These are phyloP conservation scores for Skeletonema menzelii DNA, from an alignment of 108 stramenopile genomes.

Conservation along the genomic window DNA sequence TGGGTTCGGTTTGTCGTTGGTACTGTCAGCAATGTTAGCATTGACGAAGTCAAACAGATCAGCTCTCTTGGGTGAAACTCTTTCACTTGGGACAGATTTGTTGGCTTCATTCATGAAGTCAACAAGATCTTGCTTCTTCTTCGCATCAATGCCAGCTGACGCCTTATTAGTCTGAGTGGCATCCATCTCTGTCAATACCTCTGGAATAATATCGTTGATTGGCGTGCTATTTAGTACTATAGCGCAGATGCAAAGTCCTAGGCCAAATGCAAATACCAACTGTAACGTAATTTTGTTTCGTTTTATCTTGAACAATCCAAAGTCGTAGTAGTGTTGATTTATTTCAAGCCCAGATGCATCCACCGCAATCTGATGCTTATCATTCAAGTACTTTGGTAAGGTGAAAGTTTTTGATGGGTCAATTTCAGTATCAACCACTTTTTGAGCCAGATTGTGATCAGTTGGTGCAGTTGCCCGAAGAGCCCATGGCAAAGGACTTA, in stretches of 20 bases:
- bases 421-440: background rate
- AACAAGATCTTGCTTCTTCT: background rate
- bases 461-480: constrained; percentile 18
- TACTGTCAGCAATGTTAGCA: background rate
- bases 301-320: background rate
- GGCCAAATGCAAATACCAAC: background rate
- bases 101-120: background rate
- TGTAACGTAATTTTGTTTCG: background rate
- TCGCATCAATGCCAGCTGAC: background rate
- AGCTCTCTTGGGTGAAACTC: background rate
- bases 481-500: constrained; percentile 2
- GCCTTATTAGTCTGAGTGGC: background rate
- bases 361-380: constrained; percentile 15
- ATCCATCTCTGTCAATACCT: background rate
- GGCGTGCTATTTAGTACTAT: background rate
- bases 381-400: background rate
- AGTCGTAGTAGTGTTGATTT: background rate
- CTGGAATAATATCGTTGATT: background rate
- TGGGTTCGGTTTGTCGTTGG: too few species aligned
- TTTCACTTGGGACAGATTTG: background rate
- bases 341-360: constrained; percentile 19
- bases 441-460: constrained; percentile 7
- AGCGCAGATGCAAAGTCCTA: background rate
- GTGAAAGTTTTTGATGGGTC: background rate
- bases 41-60: background rate